Conservation (phyloP, 495 filamentous ascomycete genomes). For the Neurospora sp. region DNA sequence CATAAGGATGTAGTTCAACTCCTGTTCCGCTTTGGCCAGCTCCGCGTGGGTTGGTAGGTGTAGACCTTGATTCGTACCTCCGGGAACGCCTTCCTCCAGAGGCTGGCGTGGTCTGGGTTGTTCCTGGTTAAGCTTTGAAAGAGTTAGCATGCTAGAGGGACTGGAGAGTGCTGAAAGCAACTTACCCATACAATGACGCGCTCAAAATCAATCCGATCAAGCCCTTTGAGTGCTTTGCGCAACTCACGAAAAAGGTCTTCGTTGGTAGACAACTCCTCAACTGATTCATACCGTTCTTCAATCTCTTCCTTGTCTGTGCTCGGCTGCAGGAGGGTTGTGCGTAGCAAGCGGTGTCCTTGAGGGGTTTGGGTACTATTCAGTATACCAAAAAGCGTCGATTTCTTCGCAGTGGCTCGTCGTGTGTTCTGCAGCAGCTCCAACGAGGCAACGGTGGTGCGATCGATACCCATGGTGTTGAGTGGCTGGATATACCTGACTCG, state of each 20-base stretch:
- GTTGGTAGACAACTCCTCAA: constrained; percentile 73
- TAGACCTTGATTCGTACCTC: constrained; percentile 11
- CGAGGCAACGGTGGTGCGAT: constrained; percentile 71
- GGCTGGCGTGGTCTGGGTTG: neutral
- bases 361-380: constrained; percentile 78
- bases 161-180: neutral
- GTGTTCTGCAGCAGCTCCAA: constrained; percentile 88
- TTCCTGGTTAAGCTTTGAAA: neutral
- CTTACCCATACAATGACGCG: constrained; percentile 9
- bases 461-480: constrained; percentile 90
- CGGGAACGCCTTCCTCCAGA: constrained; percentile 9
- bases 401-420: constrained; percentile 51
- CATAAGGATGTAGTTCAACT: constrained; percentile 20
- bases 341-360: constrained; percentile 74
- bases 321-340: constrained; percentile 82
- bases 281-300: constrained; percentile 63
- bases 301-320: constrained; percentile 55
- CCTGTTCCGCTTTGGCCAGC: constrained; percentile 12
- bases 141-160: neutral
- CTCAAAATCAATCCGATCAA: constrained; percentile 17
- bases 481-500: constrained; percentile 82
- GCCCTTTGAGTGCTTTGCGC: constrained; percentile 42
- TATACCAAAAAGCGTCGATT: constrained; percentile 68
- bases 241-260: constrained; percentile 81
- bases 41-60: constrained; percentile 39